phyloP scores from a whole-genome alignment of 441 rosid species.

The Metrosideros polymorpha region DNA sequence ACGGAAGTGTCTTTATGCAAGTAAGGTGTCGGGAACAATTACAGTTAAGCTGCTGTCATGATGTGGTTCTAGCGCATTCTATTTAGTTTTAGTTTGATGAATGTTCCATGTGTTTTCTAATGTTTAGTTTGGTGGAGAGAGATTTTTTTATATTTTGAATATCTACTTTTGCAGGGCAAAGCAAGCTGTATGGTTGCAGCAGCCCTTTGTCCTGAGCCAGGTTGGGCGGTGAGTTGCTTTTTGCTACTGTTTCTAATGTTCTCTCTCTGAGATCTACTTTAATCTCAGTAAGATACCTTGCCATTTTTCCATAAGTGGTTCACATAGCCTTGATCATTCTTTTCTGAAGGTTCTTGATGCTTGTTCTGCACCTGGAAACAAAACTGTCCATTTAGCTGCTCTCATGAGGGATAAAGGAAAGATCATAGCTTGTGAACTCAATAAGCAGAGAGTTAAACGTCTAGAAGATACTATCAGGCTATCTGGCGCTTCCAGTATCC shows the following conservation, averaged over 20 bases:
- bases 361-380: constrained; percentile 97
- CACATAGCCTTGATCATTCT: neutral
- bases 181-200: constrained; percentile 95
- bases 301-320: neutral
- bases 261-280: neutral
- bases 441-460: constrained; percentile 55
- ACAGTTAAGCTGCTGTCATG: neutral
- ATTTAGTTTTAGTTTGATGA: neutral
- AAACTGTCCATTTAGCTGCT: constrained; percentile 91
- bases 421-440: constrained; percentile 75
- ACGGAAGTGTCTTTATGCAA: constrained; percentile 72
- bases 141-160: neutral
- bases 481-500: constrained; percentile 86
- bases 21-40: constrained; percentile 17
- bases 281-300: no score
- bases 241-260: neutral
- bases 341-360: constrained; percentile 74
- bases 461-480: constrained; percentile 62
- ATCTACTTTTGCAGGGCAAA: constrained; percentile 48
- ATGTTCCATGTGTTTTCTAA: neutral
- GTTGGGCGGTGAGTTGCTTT: constrained; percentile 55
- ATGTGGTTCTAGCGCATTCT: neutral
- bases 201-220: constrained; percentile 65
- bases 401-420: constrained; percentile 79
- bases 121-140: neutral